Evolutionary conservation across 345 rosid species (phyloP).

Genomic region (Lumnitzera littorea): DNA sequence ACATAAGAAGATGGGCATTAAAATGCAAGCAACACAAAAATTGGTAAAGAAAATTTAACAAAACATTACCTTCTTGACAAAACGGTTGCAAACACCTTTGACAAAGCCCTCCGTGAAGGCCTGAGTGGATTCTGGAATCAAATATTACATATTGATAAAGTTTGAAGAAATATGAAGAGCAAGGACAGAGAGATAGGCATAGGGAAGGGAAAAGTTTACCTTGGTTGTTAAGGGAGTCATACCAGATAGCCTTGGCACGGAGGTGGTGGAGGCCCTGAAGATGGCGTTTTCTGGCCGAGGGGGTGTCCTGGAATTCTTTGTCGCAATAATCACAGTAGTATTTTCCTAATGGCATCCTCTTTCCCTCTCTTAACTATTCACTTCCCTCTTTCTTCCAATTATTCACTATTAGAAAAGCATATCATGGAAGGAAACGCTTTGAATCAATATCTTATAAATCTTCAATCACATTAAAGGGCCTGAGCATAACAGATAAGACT

Average conservation of each 20-base stretch:
- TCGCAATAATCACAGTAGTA: slow-evolving; percentile 92
- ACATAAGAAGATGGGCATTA: too few relatives aligned
- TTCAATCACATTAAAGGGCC: too few relatives aligned
- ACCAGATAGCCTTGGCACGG: slow-evolving; percentile 84
- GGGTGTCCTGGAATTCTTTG: slow-evolving; percentile 83
- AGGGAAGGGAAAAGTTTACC: slow-evolving; percentile 9
- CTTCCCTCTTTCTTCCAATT: not conserved
- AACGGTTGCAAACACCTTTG: slow-evolving; percentile 61
- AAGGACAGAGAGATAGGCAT: not conserved
- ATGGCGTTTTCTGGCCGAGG: slow-evolving; percentile 72
- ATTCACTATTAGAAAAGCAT: not conserved
- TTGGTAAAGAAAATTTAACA: too few relatives aligned
- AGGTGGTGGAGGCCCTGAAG: slow-evolving; percentile 73
- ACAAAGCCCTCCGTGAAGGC: slow-evolving; percentile 18
- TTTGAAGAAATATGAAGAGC: not conserved
- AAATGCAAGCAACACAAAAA: too few relatives aligned
- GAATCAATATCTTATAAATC: too few relatives aligned
- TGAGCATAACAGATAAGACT: too few relatives aligned
- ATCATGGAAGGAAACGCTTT: too few relatives aligned
- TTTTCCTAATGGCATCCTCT: slow-evolving; percentile 56
- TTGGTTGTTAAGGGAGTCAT: slow-evolving; percentile 19
- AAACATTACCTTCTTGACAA: slow-evolving; percentile 35
- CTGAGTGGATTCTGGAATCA: slow-evolving; percentile 20
- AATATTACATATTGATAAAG: not conserved
- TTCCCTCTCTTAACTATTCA: too few relatives aligned